Evolutionary conservation across 2,329 filamentous ascomycete genomes (phyloP).

Genomic region (Fusarium pseudonygamai): DNA sequence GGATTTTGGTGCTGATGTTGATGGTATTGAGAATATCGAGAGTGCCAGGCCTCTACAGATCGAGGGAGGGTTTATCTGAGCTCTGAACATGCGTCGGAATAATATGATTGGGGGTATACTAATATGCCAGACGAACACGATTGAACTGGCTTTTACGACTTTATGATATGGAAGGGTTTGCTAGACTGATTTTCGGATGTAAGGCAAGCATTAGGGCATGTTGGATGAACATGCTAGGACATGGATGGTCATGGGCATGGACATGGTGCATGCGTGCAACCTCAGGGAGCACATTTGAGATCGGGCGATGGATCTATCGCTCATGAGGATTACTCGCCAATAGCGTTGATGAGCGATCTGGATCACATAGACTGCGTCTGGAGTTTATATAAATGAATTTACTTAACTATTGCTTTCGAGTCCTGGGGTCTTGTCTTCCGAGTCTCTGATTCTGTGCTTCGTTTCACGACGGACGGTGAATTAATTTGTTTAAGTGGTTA

Average conservation of each 20-base stretch:
- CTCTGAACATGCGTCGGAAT: not conserved
- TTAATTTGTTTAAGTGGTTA: constrained; percentile 4
- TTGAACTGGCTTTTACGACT: constrained; percentile 31
- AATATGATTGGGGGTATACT: not conserved
- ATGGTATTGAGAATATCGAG: constrained; percentile 68
- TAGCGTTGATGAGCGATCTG: constrained; percentile 34
- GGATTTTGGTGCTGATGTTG: constrained; percentile 80
- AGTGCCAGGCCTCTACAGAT: constrained; percentile 45
- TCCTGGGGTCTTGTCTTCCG: not conserved
- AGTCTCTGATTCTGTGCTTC: not conserved
- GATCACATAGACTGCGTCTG: constrained; percentile 27
- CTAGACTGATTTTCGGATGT: constrained; percentile 26
- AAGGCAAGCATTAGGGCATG: constrained; percentile 26
- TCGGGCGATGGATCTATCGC: constrained; percentile 18
- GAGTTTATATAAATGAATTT: constrained; percentile 20
- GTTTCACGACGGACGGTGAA: not conserved
- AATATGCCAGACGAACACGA: constrained; percentile 14
- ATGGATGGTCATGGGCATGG: not conserved
- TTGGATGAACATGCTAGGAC: constrained; percentile 23
- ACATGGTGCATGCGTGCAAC: constrained; percentile 32
- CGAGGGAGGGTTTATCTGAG: constrained; percentile 42
- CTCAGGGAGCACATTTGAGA: constrained; percentile 36
- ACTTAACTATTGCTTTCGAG: not conserved
- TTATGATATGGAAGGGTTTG: constrained; percentile 36
- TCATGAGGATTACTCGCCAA: constrained; percentile 8